These are phyloP conservation scores for Pilaira anomala DNA, from an alignment of 192 early-diverging fungal species.

Conservation along the genomic window DNA sequence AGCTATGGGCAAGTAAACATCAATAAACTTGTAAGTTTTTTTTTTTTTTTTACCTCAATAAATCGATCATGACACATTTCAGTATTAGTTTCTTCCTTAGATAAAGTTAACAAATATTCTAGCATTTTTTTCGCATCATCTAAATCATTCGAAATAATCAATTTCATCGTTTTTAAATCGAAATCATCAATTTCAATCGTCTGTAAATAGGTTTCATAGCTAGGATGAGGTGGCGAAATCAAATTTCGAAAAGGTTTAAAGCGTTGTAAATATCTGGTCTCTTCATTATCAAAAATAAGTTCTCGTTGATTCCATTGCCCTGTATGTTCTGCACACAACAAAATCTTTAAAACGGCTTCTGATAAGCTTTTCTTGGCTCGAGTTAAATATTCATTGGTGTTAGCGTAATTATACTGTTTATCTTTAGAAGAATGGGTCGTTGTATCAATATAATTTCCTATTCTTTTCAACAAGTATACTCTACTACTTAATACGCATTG, in stretches of 20 bases:
- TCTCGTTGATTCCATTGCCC: conserved; percentile 26
- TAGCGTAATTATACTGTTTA: neutral
- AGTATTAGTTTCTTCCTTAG: conserved; percentile 9
- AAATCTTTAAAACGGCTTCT: conserved; percentile 31
- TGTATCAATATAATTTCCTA: neutral
- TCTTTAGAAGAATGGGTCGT: neutral
- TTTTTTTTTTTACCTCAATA: conserved; percentile 22
- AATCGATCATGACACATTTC: conserved; percentile 26
- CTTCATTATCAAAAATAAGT: conserved; percentile 44
- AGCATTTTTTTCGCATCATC: conserved; percentile 21
- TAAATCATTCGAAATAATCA: conserved; percentile 3
- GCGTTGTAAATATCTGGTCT: conserved; percentile 43
- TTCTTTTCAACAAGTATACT: neutral
- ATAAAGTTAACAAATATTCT: conserved; percentile 6
- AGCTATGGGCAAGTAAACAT: too few relatives aligned
- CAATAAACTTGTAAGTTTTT: too few relatives aligned
- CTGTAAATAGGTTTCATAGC: neutral
- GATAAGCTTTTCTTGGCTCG: conserved; percentile 25
- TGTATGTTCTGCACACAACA: conserved; percentile 31
- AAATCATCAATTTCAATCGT: neutral
- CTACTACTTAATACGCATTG: conserved; percentile 13
- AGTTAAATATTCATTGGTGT: conserved; percentile 9
- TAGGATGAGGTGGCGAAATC: conserved; percentile 9
- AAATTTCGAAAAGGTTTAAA: conserved; percentile 45
- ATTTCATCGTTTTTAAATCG: conserved; percentile 7